A percentile compares a stretch with the other conserved stretches of the same genome.
These are phyloP conservation scores for Aciculosporium take DNA, from an alignment of 2,329 filamentous ascomycete genomes.

Conservation along the genomic window DNA sequence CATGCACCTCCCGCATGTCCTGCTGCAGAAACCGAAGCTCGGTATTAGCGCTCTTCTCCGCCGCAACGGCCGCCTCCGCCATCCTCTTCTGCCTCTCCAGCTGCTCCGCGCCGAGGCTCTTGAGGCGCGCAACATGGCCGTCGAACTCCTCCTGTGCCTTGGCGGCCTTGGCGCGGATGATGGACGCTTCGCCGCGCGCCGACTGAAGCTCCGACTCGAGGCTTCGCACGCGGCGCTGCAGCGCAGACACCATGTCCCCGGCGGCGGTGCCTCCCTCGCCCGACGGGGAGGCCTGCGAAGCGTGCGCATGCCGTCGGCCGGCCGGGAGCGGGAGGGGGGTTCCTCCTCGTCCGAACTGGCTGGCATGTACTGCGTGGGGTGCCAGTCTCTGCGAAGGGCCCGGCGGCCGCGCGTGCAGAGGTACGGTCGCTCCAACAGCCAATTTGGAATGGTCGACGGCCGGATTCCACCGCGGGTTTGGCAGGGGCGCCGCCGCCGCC, in stretches of 20 bases:
- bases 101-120: conserved; percentile 50
- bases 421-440: conserved; percentile 5
- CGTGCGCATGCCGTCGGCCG: conserved; percentile 9
- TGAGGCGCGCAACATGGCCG: conserved; percentile 44
- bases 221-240: conserved; percentile 38
- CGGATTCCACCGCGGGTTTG: conserved; percentile 26
- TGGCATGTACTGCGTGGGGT: conserved; percentile 19
- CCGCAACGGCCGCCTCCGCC: conserved; percentile 48
- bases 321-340: conserved; percentile 20
- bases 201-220: conserved; percentile 43
- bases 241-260: conserved; percentile 26
- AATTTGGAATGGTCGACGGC: conserved; percentile 14
- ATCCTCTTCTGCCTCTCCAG: conserved; percentile 47
- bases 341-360: too few species aligned
- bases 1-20: conserved; percentile 49
- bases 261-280: conserved; percentile 11
- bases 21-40: conserved; percentile 60
- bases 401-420: conserved; percentile 8
- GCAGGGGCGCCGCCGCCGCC: conserved; percentile 18
- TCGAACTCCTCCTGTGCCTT: conserved; percentile 49
- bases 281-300: conserved; percentile 14
- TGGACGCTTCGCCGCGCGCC: conserved; percentile 58
- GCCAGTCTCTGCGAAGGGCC: conserved; percentile 18
- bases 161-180: conserved; percentile 57
- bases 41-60: conserved; percentile 50